Evolutionary conservation across 371 early-diverging fungal genomes (phyloP), one percentile per base, ranked within the genome.

Genomic region (Mucor lusitanicus): DNA sequence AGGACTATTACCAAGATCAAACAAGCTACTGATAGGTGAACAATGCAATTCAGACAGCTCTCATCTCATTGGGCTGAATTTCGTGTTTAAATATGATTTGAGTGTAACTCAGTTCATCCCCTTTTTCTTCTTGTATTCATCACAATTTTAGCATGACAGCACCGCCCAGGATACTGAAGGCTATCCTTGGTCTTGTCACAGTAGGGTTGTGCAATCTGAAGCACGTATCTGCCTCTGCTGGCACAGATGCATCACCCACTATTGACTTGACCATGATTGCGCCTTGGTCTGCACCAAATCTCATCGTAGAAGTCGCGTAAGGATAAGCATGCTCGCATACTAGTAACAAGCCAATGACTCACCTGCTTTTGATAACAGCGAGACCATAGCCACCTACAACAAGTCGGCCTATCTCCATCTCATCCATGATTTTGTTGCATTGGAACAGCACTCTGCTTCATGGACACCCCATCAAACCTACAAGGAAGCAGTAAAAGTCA

Each of bases 231-330:
- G 60, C 59, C 0, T 57, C 87, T 6, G 37, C 37, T 37, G 37
- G 37, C 13, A 37, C 37, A 50, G 50, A 50, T 21, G n/a, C 25
- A 25, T 50, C 50, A 25, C 87, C 88, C 4, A 81, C 88, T 32
- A 85, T 90, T 40, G 81, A 85, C 48, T 72, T 79, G 9, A 79
- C 81, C 15, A 69, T 90, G 21, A 75, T 81, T 40, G 78, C 90
- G 2, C 81, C 88, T 32, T 90, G 90, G 90, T 59, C 70, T 17
- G 81, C 87, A 19, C 83, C 90, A 19, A 74, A 85, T 63, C 70
- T 87, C 25, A 44, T 85, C 1, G 77, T 89, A 27, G 89, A 90
- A 77, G 80, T 89, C 63, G 65, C 89, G 90, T 89, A 89, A 74
- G 80, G 27, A 13, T 23, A 59, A 42, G 17, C 6, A 25, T 23